Evolutionary conservation across 2,329 filamentous ascomycete species (phyloP).

Genomic region (Geosmithia flava): DNA sequence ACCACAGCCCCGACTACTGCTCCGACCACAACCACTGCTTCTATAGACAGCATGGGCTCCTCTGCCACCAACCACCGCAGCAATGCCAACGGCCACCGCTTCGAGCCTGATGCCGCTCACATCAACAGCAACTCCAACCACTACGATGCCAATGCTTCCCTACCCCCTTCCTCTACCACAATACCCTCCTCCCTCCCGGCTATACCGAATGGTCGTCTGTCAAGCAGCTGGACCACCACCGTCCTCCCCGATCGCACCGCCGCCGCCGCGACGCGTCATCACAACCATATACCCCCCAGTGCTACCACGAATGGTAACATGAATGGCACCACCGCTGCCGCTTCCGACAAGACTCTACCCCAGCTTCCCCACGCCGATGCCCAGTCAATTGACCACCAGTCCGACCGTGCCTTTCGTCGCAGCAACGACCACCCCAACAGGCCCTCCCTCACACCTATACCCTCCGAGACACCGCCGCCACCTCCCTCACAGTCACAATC

Average conservation of each 20-base stretch:
- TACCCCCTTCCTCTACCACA: neutral
- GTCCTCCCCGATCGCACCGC: constrained; percentile 16
- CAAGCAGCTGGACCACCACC: constrained; percentile 4
- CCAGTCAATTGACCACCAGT: neutral
- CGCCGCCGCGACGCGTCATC: constrained; percentile 8
- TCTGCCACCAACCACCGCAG: too few species aligned
- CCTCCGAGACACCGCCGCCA: constrained; percentile 1
- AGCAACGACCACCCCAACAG: constrained; percentile 3
- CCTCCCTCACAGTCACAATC: neutral
- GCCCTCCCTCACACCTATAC: constrained; percentile 2
- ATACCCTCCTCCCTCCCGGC: too few species aligned
- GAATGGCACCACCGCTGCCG: constrained; percentile 7
- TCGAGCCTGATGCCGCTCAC: constrained; percentile 14
- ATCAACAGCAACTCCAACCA: neutral
- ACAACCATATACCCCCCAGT: constrained; percentile 2
- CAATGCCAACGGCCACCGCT: constrained; percentile 36
- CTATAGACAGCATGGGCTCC: constrained; percentile 42
- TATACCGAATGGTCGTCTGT: neutral
- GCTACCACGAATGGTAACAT: constrained; percentile 6
- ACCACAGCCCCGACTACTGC: constrained; percentile 30
- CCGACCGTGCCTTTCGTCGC: constrained; percentile 1
- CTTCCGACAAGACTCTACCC: neutral
- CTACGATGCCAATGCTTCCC: neutral
- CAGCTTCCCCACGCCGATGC: neutral
- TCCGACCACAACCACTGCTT: constrained; percentile 24